Evolutionary conservation across 2,329 filamentous ascomycete species (phyloP).

Genomic region (Amauroascus niger): DNA sequence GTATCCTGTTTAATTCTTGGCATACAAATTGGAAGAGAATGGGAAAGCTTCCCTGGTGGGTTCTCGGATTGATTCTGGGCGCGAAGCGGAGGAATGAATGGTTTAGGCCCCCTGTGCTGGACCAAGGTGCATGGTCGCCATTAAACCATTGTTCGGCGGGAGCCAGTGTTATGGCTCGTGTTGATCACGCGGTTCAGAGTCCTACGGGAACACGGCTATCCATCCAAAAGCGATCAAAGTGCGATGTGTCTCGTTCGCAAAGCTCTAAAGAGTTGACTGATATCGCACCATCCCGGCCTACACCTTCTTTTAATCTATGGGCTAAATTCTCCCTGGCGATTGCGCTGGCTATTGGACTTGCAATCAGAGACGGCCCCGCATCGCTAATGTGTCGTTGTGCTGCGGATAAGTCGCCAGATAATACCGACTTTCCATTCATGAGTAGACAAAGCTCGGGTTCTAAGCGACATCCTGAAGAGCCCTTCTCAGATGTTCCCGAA

Average conservation of each 20-base stretch:
- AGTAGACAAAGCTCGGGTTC: background rate
- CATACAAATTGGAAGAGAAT: conserved; percentile 25
- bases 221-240: background rate
- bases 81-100: conserved; percentile 15
- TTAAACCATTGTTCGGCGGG: background rate
- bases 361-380: conserved; percentile 39
- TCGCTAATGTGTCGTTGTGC: conserved; percentile 18
- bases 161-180: background rate
- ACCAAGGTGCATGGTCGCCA: background rate
- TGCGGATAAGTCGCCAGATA: background rate
- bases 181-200: background rate
- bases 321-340: conserved; percentile 41
- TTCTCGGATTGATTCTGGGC: conserved; percentile 28
- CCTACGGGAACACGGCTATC: background rate
- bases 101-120: conserved; percentile 7
- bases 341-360: conserved; percentile 41
- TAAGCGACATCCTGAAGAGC: background rate
- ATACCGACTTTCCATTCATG: background rate
- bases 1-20: conserved; percentile 30
- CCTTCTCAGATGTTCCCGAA: background rate
- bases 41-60: conserved; percentile 30
- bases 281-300: background rate
- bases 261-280: background rate
- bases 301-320: conserved; percentile 34
- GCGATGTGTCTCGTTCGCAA: background rate